phyloP scores from a whole-genome alignment of 23 red algal genomes.

The Agarophyton chilense region DNA sequence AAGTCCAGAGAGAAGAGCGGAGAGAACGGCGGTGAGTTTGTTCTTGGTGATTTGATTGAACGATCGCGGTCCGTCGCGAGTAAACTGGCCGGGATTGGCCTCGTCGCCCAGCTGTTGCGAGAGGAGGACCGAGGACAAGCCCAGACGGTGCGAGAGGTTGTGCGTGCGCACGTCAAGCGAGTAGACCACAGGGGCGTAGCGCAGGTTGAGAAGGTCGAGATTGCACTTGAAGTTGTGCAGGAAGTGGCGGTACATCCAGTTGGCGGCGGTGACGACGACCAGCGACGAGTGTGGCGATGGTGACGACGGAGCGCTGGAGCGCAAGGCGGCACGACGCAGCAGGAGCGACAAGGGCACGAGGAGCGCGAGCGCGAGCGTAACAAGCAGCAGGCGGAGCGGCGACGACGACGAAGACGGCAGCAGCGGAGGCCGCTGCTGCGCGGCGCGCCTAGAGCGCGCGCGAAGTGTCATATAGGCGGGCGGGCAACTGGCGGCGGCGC shows the following conservation, averaged over 20 bases:
- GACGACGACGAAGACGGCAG: background rate
- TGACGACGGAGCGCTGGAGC: too few species aligned
- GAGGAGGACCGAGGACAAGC: constrained; percentile 32
- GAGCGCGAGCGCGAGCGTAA: background rate
- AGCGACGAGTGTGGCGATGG: background rate
- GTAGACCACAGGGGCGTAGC: constrained; percentile 24
- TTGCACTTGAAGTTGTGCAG: constrained; percentile 52
- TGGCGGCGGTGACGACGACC: constrained; percentile 38
- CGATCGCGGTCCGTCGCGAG: background rate
- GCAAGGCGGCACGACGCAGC: too few species aligned
- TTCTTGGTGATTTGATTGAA: constrained; percentile 50
- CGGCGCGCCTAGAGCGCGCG: background rate
- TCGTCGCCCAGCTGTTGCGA: constrained; percentile 26
- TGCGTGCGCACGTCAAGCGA: constrained; percentile 38
- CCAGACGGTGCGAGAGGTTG: constrained; percentile 6
- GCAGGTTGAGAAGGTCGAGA: constrained; percentile 2
- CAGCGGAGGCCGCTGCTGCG: too few species aligned
- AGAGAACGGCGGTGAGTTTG: constrained; percentile 40
- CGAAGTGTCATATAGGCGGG: background rate
- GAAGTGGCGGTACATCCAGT: constrained; percentile 51
- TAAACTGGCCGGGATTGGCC: constrained; percentile 26
- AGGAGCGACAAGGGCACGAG: background rate
- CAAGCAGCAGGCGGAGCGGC: background rate
- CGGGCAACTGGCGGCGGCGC: background rate
- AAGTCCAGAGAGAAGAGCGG: constrained; percentile 36